These are phyloP conservation scores for Terfezia claveryi DNA, from an alignment of 495 filamentous ascomycete species.

Conservation along the genomic window DNA sequence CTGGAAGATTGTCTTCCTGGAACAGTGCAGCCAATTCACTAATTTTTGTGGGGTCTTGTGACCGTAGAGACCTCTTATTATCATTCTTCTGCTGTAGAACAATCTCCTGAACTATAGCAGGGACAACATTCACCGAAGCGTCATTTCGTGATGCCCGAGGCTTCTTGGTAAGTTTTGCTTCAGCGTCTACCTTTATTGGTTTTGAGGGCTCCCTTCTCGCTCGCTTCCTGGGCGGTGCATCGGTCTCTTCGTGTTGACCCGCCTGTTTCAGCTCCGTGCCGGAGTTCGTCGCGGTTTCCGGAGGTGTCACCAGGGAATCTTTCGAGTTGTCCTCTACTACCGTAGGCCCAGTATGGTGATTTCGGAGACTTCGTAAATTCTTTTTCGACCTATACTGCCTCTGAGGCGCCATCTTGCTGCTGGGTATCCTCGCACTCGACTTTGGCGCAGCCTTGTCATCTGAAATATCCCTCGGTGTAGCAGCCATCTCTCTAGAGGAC, in stretches of 20 bases:
- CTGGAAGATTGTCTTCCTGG: neutral
- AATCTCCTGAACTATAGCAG: neutral
- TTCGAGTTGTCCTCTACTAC: too few relatives aligned
- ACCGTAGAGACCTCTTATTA: neutral
- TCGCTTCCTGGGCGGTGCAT: too few relatives aligned
- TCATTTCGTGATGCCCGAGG: neutral
- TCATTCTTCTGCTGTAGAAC: neutral
- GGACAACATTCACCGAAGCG: neutral
- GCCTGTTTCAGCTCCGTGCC: too few relatives aligned
- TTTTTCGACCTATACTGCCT: neutral
- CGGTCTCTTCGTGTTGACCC: too few relatives aligned
- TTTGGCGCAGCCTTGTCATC: neutral
- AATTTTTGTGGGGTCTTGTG: neutral
- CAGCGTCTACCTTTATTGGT: neutral
- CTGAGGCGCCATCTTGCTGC: neutral
- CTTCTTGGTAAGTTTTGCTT: neutral
- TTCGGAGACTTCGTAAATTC: neutral
- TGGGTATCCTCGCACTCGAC: neutral
- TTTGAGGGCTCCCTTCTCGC: too few relatives aligned
- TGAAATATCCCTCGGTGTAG: neutral
- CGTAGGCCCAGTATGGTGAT: neutral
- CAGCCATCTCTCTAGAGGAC: neutral
- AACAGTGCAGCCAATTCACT: neutral
- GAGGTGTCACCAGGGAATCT: too few relatives aligned
- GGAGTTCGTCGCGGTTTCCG: too few relatives aligned